Evolutionary conservation across 2,329 filamentous ascomycete species (phyloP).

Genomic region (Phyllosticta citribraziliensis): DNA sequence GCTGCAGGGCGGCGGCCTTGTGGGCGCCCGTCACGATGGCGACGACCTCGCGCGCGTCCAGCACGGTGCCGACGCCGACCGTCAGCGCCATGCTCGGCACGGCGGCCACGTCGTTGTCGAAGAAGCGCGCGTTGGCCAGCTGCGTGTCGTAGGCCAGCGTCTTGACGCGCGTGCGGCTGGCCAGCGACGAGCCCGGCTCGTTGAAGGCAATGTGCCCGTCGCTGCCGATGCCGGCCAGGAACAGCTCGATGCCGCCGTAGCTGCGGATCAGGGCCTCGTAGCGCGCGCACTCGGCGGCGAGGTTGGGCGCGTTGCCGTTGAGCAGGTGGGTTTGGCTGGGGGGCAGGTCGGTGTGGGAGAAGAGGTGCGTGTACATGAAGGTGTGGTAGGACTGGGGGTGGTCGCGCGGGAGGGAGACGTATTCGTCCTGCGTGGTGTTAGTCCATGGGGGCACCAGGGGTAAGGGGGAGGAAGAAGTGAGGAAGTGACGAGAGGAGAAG

Average conservation of each 20-base stretch:
- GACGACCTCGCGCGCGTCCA: constrained; percentile 72
- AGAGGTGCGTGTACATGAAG: constrained; percentile 91
- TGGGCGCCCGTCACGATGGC: constrained; percentile 74
- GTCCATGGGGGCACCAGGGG: neutral
- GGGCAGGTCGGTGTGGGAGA: constrained; percentile 72
- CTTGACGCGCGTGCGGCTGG: constrained; percentile 73
- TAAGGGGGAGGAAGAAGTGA: neutral
- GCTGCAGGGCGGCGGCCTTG: constrained; percentile 70
- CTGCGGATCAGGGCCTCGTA: constrained; percentile 71
- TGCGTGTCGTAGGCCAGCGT: constrained; percentile 82
- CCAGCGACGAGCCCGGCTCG: constrained; percentile 71
- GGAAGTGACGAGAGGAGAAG: neutral
- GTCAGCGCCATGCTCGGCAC: constrained; percentile 78
- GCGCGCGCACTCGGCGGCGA: constrained; percentile 64
- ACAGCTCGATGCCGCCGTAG: constrained; percentile 72
- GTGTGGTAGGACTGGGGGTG: constrained; percentile 82
- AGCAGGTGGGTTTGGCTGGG: constrained; percentile 78
- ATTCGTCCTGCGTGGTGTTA: constrained; percentile 55
- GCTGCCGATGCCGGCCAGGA: constrained; percentile 74
- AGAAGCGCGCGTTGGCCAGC: constrained; percentile 76
- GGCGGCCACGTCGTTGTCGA: constrained; percentile 57
- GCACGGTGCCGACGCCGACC: constrained; percentile 73
- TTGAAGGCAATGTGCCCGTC: constrained; percentile 90
- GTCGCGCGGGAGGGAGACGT: constrained; percentile 71
- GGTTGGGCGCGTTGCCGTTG: constrained; percentile 67